These are phyloP conservation scores for Aspergillus floridensis DNA, from an alignment of 2,329 filamentous ascomycete species.

Conservation along the genomic window DNA sequence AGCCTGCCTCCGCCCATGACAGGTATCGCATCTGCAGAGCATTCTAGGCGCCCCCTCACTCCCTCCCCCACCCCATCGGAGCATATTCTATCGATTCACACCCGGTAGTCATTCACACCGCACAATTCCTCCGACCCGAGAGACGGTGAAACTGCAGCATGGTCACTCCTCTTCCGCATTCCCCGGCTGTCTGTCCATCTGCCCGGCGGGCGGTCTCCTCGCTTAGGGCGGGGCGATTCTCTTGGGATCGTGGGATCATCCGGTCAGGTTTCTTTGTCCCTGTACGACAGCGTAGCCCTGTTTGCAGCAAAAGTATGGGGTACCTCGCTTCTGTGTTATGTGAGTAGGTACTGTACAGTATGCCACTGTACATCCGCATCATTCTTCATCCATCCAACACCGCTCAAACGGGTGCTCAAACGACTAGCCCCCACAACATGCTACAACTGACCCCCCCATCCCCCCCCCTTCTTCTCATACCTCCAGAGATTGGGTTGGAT, in stretches of 20 bases:
- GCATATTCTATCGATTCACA: neutral
- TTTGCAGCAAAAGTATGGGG: neutral
- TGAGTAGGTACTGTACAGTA: neutral
- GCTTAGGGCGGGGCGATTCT: neutral
- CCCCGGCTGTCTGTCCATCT: neutral
- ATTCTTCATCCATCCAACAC: neutral
- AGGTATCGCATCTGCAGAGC: neutral
- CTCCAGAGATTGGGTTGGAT: neutral
- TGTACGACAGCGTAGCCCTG: neutral
- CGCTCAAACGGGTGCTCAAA: neutral
- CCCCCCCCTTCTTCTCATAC: neutral
- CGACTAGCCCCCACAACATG: neutral
- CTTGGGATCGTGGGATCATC: neutral
- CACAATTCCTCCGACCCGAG: neutral
- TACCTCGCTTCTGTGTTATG: neutral
- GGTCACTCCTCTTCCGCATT: neutral
- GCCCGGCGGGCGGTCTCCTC: neutral
- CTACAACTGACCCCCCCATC: neutral
- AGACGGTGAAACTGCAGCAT: neutral
- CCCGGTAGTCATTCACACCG: neutral
- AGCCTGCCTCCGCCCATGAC: neutral
- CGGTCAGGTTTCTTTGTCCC: neutral
- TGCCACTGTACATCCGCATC: too few species aligned
- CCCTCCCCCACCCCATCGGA: neutral
- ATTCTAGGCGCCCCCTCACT: neutral